Evolutionary conservation across 2,329 filamentous ascomycete species (phyloP), one percentile per base, ranked within the genome.

Genomic region (Fonsecaea pedrosoi): DNA sequence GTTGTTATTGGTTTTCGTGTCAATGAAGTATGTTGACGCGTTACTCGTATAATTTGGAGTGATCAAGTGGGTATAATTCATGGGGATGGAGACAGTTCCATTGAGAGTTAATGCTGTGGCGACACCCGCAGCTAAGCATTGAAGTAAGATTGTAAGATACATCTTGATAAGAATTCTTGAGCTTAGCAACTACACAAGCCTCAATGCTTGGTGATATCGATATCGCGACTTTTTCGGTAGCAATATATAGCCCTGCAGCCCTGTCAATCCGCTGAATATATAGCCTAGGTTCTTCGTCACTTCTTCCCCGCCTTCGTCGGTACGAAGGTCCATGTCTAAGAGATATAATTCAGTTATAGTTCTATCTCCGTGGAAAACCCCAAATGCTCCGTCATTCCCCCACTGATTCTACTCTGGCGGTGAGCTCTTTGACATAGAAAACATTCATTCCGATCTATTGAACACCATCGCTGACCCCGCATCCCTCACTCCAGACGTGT

Each of bases 81-180:
- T 18, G 15, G 40, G 40, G 9, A 45, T 18, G 9, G 40, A 45
- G 15, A 45, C 4, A 15, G 40, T 45, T 5, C 40, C 40, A 45
- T 45, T 45, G 15, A 45, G 40, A 3, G 40, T 45, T 9, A 45
- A 45, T 18, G 40, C n/a, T 18, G 40, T 45, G n/a, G 40, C 40
- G 2, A 45, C 40, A 45, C 40, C 40, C 40, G 40, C 40, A 45
- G 40, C 40, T 45, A 45, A 45, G 40, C 40, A 45, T 45, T 45
- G 40, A 45, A 45, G n/a, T 7, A 45, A n/a, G n/a, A 45, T n/a
- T 5, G 40, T 9, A n/a, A 45, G 40, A 18, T 18, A 18, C 40
- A 45, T 45, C 15, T 45, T 45, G 40, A 18, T 45, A 45, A 45
- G 40, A 6, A 45, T n/a, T 45, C 7, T 18, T 3, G 30, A 18